phyloP scores from a whole-genome alignment of 2,329 filamentous ascomycete genomes.

The Botrytis elliptica region DNA sequence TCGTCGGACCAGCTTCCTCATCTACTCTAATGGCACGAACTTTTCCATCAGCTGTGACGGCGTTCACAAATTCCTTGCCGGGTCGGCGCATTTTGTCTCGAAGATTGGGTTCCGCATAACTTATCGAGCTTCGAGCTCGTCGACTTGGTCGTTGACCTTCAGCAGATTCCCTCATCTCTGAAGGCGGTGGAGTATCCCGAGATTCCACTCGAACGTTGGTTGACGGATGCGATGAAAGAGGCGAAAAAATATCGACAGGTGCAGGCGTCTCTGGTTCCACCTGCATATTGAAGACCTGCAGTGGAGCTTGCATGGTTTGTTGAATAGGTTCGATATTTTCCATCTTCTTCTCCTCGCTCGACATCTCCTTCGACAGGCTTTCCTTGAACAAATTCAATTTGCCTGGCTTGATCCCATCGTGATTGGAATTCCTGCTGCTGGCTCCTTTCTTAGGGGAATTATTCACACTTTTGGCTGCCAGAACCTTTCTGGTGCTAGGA shows the following conservation, averaged over 20 bases:
- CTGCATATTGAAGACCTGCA: conserved; percentile 38
- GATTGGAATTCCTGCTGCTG: conserved; percentile 38
- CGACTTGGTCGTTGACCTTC: conserved; percentile 64
- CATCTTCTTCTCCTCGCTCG: conserved; percentile 4
- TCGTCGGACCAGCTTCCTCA: conserved; percentile 24
- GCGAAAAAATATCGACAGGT: conserved; percentile 46
- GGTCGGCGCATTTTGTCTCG: conserved; percentile 81
- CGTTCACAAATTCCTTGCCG: conserved; percentile 72
- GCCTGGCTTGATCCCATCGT: conserved; percentile 43
- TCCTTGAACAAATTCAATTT: conserved; percentile 42
- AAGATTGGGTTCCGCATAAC: conserved; percentile 80
- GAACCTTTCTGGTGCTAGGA: conserved; percentile 32
- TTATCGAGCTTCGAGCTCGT: conserved; percentile 66
- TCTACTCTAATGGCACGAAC: conserved; percentile 34
- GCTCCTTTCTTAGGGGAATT: conserved; percentile 55
- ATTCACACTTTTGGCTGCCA: conserved; percentile 53
- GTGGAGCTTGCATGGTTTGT: neutral
- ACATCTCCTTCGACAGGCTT: conserved; percentile 27
- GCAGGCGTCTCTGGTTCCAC: conserved; percentile 40
- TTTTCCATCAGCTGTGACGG: conserved; percentile 65
- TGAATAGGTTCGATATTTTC: neutral
- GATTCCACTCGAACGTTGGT: conserved; percentile 31
- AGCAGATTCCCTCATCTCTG: conserved; percentile 54
- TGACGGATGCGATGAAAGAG: conserved; percentile 51
- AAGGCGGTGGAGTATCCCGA: conserved; percentile 59